These are phyloP conservation scores for Globisporangium paroecandrum DNA, from an alignment of 352 stramenopile genomes.

Conservation along the genomic window DNA sequence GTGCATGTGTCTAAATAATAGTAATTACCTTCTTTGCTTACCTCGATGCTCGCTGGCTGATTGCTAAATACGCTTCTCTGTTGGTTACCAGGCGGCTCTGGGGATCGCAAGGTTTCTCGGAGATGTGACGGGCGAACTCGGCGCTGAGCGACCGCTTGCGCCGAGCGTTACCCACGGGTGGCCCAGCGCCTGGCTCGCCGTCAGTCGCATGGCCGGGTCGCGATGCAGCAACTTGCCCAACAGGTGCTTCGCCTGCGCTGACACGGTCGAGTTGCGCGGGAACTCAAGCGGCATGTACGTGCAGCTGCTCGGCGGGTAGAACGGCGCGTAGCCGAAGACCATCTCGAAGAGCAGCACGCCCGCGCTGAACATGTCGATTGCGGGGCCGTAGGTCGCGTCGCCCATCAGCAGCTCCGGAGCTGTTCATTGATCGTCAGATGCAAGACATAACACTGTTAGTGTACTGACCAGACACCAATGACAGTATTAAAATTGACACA, in stretches of 20 bases:
- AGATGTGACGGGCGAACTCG: slow-evolving; percentile 33
- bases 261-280: slow-evolving; percentile 32
- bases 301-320: slow-evolving; percentile 67
- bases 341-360: slow-evolving; percentile 75
- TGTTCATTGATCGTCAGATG: neutral
- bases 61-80: neutral
- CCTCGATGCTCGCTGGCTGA: neutral
- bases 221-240: slow-evolving; percentile 63
- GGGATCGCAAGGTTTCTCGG: slow-evolving; percentile 13
- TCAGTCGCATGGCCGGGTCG: slow-evolving; percentile 69
- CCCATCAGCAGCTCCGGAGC: slow-evolving; percentile 61
- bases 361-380: slow-evolving; percentile 75
- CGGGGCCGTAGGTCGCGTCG: slow-evolving; percentile 43
- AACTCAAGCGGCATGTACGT: slow-evolving; percentile 63
- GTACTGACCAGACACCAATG: neutral
- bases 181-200: slow-evolving; percentile 67
- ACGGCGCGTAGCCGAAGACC: slow-evolving; percentile 67
- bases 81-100: slow-evolving; percentile 6
- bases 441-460: neutral
- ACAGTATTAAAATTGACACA: neutral
- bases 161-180: slow-evolving; percentile 80
- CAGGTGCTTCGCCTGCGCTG: slow-evolving; percentile 58
- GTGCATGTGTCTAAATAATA: slow-evolving; percentile 6
- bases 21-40: neutral
- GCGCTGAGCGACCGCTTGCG: slow-evolving; percentile 27